Base-by-base conservation (phyloP, 1,139 yeast genomes). In the Geotrichum candidum region DNA sequence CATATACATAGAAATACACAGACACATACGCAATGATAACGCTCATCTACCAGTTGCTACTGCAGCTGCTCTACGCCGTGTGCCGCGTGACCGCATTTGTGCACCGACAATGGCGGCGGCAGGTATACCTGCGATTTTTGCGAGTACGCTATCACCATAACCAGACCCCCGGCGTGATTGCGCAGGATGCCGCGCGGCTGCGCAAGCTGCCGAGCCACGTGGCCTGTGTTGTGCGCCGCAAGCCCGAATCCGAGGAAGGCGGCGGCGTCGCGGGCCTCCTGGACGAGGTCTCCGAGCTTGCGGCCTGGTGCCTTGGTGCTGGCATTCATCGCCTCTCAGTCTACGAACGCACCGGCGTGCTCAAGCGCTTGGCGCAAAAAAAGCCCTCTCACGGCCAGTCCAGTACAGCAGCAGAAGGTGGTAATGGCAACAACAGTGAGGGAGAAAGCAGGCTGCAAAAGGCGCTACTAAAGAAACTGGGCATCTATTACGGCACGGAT, bases 201-300 rank as follows among this genome's bases (percentile, higher is more conserved):
- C 71, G 80, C 57, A 94, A 94, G 73, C 81, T 91, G 53, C 99
- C 99, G 2, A 82, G 81, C 65, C 81, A 88, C 61, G 69, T 94
- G 29, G 87, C 96, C 11, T 84, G 89, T 41, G 84, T 94, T 22
- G 76, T 94, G 64, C 86, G 84, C 67, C 80, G 86, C 70, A 84
- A 84, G 69, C 83, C 87, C 54, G 91, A 85, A 60, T 94, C 87
- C 67, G 95, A 88, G 70, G 91, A 89, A 64, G 97, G 96, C 31
- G 99, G 97, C 1, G 97, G 97, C 1, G 75, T 88, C 54, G 92
- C 88, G 64, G 96, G 96, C 0, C 78, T 95, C 55, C 78, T 92
- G 69, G 84, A 82, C 68, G 90, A 90, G 69, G 81, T 87, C 25
- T 83, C 94, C 61, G 96, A 91, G 70, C 70, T 92, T 55, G 81